These are phyloP conservation scores for Hypocrella siamensis DNA, from an alignment of 2,329 filamentous ascomycete species.

Conservation along the genomic window DNA sequence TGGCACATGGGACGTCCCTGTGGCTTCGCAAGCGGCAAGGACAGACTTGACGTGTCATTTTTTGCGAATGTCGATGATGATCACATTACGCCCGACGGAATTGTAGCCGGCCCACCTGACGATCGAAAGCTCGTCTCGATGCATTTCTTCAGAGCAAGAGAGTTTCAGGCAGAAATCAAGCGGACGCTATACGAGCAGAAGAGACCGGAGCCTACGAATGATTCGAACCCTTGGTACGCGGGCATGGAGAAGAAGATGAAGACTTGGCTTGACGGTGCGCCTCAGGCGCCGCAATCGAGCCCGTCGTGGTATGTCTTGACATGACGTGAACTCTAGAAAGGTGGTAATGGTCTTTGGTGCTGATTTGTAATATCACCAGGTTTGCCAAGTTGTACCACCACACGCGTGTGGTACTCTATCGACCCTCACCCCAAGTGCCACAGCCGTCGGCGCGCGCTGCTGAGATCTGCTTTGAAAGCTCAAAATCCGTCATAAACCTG, in stretches of 20 bases:
- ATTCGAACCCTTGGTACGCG: slow-evolving; percentile 75
- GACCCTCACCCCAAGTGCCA: slow-evolving; percentile 84
- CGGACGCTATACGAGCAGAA: slow-evolving; percentile 77
- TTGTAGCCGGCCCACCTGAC: slow-evolving; percentile 55
- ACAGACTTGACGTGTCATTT: slow-evolving; percentile 73
- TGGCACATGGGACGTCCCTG: slow-evolving; percentile 79
- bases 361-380: slow-evolving; percentile 21
- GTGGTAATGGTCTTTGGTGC: too few relatives aligned
- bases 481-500: slow-evolving; percentile 66
- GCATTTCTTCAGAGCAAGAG: slow-evolving; percentile 84
- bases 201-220: slow-evolving; percentile 56
- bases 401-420: slow-evolving; percentile 75
- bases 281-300: slow-evolving; percentile 55
- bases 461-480: slow-evolving; percentile 66
- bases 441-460: slow-evolving; percentile 70
- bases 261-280: slow-evolving; percentile 63
- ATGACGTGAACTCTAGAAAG: background rate
- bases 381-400: slow-evolving; percentile 61
- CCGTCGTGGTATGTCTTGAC: slow-evolving; percentile 54
- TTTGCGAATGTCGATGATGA: slow-evolving; percentile 72
- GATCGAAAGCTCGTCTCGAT: slow-evolving; percentile 80
- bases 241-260: slow-evolving; percentile 66
- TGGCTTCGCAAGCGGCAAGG: slow-evolving; percentile 66
- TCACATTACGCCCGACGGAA: slow-evolving; percentile 64
- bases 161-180: slow-evolving; percentile 77